Evolutionary conservation across 257 asterid species (phyloP).

Genomic region (Plantago elongata): DNA sequence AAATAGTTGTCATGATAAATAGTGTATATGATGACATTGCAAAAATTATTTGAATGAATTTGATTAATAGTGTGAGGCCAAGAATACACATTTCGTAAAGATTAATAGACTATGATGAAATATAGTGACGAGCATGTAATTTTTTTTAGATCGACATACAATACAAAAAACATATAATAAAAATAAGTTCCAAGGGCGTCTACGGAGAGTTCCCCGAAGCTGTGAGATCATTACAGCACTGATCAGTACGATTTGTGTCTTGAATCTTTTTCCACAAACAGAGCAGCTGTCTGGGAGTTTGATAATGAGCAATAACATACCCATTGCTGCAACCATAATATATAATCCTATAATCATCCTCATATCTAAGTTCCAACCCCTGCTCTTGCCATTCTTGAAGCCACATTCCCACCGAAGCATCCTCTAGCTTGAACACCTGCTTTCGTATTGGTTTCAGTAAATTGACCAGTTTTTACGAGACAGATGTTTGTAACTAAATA

Average conservation of each 20-base stretch:
- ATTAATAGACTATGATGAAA: too few species aligned
- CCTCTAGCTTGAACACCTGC: constrained; percentile 97
- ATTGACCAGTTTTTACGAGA: too few species aligned
- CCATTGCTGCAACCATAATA: constrained; percentile 81
- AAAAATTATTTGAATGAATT: too few species aligned
- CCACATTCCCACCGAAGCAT: constrained; percentile 97
- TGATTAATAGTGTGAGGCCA: too few species aligned
- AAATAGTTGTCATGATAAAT: too few species aligned
- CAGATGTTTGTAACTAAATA: too few species aligned
- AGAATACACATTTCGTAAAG: too few species aligned
- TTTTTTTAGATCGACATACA: too few species aligned
- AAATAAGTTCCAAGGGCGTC: too few species aligned
- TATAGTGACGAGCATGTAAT: too few species aligned
- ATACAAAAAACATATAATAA: too few species aligned
- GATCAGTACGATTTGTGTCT: constrained; percentile 51
- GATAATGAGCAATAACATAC: constrained; percentile 83
- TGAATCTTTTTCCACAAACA: constrained; percentile 95
- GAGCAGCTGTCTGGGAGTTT: constrained; percentile 86
- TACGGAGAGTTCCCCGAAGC: background rate
- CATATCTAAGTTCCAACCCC: constrained; percentile 62
- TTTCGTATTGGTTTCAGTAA: background rate
- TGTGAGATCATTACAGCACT: constrained; percentile 54
- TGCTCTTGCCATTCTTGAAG: constrained; percentile 64
- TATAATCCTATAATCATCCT: constrained; percentile 68
- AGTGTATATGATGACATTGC: too few species aligned